These are phyloP conservation scores for Zasmidium citrigriseum DNA, from an alignment of 2,329 filamentous ascomycete genomes.

Conservation along the genomic window DNA sequence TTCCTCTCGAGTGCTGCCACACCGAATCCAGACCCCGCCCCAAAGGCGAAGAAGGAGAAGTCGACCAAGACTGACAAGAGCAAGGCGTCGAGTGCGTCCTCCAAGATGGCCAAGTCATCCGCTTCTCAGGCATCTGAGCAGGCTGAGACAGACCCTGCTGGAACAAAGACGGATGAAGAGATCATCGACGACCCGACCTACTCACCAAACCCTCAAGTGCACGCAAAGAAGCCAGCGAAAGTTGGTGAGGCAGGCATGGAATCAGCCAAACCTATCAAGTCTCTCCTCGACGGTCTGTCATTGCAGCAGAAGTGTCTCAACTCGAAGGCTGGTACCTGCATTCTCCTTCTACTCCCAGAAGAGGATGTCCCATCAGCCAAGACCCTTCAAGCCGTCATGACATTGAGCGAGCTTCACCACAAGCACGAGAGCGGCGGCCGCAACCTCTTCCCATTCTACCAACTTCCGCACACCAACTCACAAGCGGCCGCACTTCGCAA, in stretches of 20 bases:
- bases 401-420: conserved; percentile 71
- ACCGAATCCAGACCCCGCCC: conserved; percentile 76
- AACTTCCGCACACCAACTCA: conserved; percentile 65
- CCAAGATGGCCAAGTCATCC: conserved; percentile 53
- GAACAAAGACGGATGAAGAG: conserved; percentile 53
- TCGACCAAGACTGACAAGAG: conserved; percentile 48
- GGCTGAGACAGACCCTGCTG: conserved; percentile 45
- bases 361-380: conserved; percentile 43
- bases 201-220: conserved; percentile 53
- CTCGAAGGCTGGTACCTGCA: conserved; percentile 76
- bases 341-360: conserved; percentile 70
- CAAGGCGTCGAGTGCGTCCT: conserved; percentile 46
- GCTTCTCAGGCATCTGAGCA: conserved; percentile 54
- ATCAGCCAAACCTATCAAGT: conserved; percentile 62
- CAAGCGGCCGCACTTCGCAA: conserved; percentile 58
- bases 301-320: conserved; percentile 73
- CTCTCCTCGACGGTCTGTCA: conserved; percentile 63
- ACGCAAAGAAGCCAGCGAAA: conserved; percentile 50
- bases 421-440: conserved; percentile 69
- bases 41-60: conserved; percentile 48
- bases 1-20: conserved; percentile 79
- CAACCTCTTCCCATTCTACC: conserved; percentile 80
- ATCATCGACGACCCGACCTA: conserved; percentile 55
- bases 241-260: conserved; percentile 51
- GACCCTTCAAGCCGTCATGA: conserved; percentile 49